Evolutionary conservation across 2,329 filamentous ascomycete species (phyloP).

Genomic region (Diaporthe nobilis): DNA sequence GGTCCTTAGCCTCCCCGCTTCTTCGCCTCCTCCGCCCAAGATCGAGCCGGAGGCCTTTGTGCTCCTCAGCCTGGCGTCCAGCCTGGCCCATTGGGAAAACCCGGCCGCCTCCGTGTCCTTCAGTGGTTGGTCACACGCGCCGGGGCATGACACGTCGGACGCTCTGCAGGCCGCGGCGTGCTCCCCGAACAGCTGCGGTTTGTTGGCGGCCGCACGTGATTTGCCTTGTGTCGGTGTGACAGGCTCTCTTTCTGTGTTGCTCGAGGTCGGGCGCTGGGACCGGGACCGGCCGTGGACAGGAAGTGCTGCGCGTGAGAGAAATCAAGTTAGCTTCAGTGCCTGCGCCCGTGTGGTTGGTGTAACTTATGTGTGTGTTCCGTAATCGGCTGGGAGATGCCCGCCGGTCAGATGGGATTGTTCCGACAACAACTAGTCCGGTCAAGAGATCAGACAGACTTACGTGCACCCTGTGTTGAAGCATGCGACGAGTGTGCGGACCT

Average conservation of each 20-base stretch:
- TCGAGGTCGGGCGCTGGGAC: neutral
- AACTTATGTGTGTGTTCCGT: neutral
- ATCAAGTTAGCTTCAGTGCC: neutral
- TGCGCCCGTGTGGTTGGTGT: rapidly evolving
- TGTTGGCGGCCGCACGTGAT: neutral
- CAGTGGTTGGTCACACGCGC: no score
- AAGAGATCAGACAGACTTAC: neutral
- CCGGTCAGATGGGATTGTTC: neutral
- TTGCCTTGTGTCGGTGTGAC: neutral
- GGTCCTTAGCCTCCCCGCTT: neutral
- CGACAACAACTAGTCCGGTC: neutral
- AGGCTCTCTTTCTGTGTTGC: constrained; percentile 1
- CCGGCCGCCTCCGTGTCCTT: neutral
- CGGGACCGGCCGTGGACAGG: constrained; percentile 2
- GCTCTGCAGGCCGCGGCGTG: neutral
- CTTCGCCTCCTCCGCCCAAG: neutral
- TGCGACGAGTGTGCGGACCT: no score
- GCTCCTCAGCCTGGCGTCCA: neutral
- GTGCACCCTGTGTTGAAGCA: neutral
- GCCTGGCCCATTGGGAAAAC: neutral
- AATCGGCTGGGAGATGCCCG: neutral
- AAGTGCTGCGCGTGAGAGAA: neutral
- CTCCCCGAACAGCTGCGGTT: neutral
- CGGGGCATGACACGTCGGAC: neutral
- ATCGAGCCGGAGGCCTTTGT: neutral